Evolutionary conservation across 73 alveolate species (phyloP).

Genomic region (Tetrahymena elliotti): DNA sequence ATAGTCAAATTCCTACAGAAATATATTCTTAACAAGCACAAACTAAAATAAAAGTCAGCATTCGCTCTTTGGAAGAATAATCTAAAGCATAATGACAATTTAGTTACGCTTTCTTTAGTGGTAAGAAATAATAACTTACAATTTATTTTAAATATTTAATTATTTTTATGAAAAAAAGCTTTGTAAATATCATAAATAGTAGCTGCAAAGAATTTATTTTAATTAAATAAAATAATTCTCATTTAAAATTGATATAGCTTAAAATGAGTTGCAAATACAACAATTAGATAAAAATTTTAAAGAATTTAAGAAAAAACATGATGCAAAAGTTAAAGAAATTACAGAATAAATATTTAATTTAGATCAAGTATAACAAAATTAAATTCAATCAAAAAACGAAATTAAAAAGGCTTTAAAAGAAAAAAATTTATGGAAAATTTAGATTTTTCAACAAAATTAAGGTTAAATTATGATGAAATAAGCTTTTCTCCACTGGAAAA

Average conservation of each 20-base stretch:
- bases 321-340: neutral
- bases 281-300: neutral
- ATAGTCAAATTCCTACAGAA: neutral
- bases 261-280: neutral
- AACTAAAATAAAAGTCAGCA: neutral
- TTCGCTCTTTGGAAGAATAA: neutral
- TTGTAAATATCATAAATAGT: neutral
- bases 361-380: neutral
- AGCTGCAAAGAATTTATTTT: neutral
- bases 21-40: neutral
- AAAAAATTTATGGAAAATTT: neutral
- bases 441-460: neutral
- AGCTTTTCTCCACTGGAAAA: neutral
- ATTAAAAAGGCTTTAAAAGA: neutral
- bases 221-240: neutral
- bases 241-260: neutral
- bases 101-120: neutral
- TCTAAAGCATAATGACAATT: neutral
- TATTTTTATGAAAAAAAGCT: neutral
- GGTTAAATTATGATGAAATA: neutral
- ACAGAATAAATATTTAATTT: neutral
- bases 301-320: neutral
- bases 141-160: neutral
- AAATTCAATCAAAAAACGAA: neutral
- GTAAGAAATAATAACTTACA: neutral